These are phyloP conservation scores for Wickerhamiella kazuoi DNA, from an alignment of 805 yeast species.

Conservation along the genomic window DNA sequence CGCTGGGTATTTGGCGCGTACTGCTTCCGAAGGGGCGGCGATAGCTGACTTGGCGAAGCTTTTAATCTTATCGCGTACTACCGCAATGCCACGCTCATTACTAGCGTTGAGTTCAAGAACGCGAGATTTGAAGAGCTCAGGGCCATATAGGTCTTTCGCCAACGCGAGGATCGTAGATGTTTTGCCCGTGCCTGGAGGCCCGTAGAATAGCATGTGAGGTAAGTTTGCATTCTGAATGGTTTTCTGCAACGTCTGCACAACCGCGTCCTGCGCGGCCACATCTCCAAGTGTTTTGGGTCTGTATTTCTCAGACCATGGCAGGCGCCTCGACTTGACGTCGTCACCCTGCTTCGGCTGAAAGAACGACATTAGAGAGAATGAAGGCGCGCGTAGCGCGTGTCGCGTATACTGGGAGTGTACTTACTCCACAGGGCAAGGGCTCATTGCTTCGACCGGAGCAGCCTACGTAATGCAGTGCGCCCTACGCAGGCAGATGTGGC, in stretches of 20 bases:
- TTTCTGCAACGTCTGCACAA: conserved; percentile 64
- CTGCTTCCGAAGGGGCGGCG: conserved; percentile 59
- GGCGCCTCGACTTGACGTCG: not conserved
- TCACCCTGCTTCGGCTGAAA: conserved; percentile 2
- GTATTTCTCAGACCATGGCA: conserved; percentile 22
- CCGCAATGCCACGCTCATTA: conserved; percentile 95
- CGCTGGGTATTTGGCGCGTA: conserved; percentile 64
- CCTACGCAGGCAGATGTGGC: too few relatives aligned
- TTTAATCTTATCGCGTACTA: conserved; percentile 93
- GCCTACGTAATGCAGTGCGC: too few relatives aligned
- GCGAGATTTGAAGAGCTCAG: conserved; percentile 67
- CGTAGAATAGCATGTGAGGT: conserved; percentile 73
- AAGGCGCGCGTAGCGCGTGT: too few relatives aligned
- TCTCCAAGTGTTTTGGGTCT: conserved; percentile 80
- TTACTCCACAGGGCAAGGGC: too few relatives aligned
- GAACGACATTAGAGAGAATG: too few relatives aligned
- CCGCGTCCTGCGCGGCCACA: conserved; percentile 80
- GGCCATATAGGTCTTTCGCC: conserved; percentile 82
- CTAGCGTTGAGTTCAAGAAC: conserved; percentile 90
- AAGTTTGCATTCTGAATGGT: conserved; percentile 59
- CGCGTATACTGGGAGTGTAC: too few relatives aligned
- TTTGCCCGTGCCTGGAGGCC: conserved; percentile 91
- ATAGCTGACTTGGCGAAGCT: conserved; percentile 79
- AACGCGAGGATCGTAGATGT: conserved; percentile 77
- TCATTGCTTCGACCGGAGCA: too few relatives aligned